These are phyloP conservation scores for Spergularia marina DNA, from an alignment of 148 eudicot genomes.

Conservation along the genomic window DNA sequence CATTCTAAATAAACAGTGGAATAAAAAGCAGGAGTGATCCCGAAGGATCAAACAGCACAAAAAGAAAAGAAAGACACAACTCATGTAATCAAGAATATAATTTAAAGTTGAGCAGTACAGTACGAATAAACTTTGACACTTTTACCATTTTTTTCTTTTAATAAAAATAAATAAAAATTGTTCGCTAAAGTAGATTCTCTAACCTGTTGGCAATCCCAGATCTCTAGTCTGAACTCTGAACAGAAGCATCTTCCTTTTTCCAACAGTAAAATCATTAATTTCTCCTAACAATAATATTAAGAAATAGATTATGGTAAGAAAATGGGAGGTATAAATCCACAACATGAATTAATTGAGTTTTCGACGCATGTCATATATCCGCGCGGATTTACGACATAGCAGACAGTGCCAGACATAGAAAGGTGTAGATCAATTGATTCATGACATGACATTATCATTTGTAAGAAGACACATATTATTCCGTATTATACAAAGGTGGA, in stretches of 20 bases:
- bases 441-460: too few relatives aligned
- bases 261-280: neutral
- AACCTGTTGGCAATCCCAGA: constrained; percentile 25
- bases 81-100: neutral
- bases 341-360: too few relatives aligned
- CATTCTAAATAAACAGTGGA: neutral
- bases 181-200: constrained; percentile 28
- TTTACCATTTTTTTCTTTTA: neutral
- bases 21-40: constrained; percentile 16
- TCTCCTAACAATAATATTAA: constrained; percentile 6
- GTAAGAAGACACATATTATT: too few relatives aligned
- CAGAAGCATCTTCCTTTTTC: constrained; percentile 16
- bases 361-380: too few relatives aligned
- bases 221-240: constrained; percentile 20
- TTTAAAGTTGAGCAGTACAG: neutral
- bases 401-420: too few relatives aligned
- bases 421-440: too few relatives aligned
- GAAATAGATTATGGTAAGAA: neutral
- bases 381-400: too few relatives aligned
- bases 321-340: too few relatives aligned
- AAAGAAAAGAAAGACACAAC: neutral
- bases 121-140: neutral
- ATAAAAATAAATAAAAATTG: neutral
- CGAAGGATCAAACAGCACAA: constrained; percentile 14
- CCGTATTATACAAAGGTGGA: neutral